These are phyloP conservation scores for Verticillium longisporum DNA, from an alignment of 2,329 filamentous ascomycete species.

Conservation along the genomic window DNA sequence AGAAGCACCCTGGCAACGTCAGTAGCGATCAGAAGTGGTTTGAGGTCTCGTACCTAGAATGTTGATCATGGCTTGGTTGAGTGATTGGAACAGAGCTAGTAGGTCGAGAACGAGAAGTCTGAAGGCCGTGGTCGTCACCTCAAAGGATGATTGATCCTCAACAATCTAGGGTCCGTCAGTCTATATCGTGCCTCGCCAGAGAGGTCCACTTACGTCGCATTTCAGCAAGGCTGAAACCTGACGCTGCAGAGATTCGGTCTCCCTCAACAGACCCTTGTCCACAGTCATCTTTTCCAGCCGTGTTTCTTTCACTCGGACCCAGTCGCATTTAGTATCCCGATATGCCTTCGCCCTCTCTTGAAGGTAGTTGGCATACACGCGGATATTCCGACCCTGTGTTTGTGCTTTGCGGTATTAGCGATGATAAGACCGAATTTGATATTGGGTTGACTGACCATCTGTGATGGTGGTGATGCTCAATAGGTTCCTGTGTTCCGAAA, in stretches of 20 bases:
- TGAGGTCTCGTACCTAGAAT: slow-evolving; percentile 63
- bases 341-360: slow-evolving; percentile 75
- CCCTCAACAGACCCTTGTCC: slow-evolving; percentile 84
- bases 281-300: slow-evolving; percentile 80
- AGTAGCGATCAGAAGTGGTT: slow-evolving; percentile 1
- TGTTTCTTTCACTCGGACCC: slow-evolving; percentile 75
- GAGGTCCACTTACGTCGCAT: slow-evolving; percentile 67
- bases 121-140: slow-evolving; percentile 93
- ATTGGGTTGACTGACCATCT: slow-evolving; percentile 60
- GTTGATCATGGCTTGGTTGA: slow-evolving; percentile 97
- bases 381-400: slow-evolving; percentile 90
- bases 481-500: slow-evolving; percentile 74
- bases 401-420: slow-evolving; percentile 54
- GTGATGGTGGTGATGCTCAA: slow-evolving; percentile 87
- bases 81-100: slow-evolving; percentile 81
- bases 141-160: slow-evolving; percentile 38
- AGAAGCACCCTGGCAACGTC: slow-evolving; percentile 70
- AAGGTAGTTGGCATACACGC: slow-evolving; percentile 84
- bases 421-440: too few species aligned
- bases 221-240: slow-evolving; percentile 81
- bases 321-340: slow-evolving; percentile 80
- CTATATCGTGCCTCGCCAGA: not conserved
- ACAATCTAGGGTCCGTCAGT: slow-evolving; percentile 54
- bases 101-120: slow-evolving; percentile 85
- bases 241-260: slow-evolving; percentile 84